Evolutionary conservation across 2,329 filamentous ascomycete genomes (phyloP).

Genomic region (Volutella citrinella): DNA sequence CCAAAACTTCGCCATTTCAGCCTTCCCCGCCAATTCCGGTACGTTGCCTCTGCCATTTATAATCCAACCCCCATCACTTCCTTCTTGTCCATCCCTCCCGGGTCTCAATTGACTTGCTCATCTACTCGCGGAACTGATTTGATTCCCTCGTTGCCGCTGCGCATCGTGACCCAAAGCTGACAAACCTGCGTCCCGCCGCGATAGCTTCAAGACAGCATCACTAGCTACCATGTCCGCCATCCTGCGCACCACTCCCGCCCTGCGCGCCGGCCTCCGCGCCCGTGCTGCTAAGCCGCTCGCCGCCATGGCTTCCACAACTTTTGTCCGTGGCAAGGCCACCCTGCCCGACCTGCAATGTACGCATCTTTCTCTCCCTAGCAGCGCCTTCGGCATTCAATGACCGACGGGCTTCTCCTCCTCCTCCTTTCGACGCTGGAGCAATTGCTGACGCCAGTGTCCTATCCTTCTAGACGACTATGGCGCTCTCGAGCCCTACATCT

Average conservation of each 20-base stretch:
- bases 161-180: background rate
- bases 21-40: conserved; percentile 1
- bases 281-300: conserved; percentile 59
- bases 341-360: conserved; percentile 77
- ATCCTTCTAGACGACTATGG: conserved; percentile 92
- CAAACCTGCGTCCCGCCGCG: conserved; percentile 2
- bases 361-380: background rate
- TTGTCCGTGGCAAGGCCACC: conserved; percentile 84
- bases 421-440: no score
- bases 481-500: conserved; percentile 82
- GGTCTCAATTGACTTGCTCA: background rate
- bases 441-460: no score
- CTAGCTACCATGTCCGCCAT: conserved; percentile 66
- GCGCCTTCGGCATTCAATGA: background rate
- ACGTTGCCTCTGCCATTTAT: background rate
- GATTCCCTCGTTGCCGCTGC: background rate
- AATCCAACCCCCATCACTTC: background rate
- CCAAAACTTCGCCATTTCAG: background rate
- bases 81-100: background rate
- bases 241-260: conserved; percentile 65
- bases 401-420: no score
- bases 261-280: conserved; percentile 69
- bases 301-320: conserved; percentile 70
- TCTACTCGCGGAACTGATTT: conserved; percentile 3
- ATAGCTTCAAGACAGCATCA: conserved; percentile 4